Conservation (phyloP, 495 filamentous ascomycete species). For the Neurospora africana region DNA sequence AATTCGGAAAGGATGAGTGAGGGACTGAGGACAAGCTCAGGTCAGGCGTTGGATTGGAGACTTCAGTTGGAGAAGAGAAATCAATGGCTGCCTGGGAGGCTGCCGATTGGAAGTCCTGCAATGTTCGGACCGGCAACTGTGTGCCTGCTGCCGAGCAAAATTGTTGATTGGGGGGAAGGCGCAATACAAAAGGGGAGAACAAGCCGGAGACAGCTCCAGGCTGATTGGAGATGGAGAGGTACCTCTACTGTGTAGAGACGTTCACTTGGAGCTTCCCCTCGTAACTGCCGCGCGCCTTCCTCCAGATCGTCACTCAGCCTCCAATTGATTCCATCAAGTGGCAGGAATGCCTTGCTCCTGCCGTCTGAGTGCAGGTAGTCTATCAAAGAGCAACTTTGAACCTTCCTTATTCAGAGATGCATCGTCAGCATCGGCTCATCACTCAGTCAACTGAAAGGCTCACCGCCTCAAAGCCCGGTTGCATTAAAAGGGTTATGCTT, state of each 20-base stretch:
- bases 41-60: background rate
- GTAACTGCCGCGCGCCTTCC: background rate
- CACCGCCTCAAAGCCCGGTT: background rate
- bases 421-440: background rate
- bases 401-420: background rate
- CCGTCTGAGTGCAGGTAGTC: background rate
- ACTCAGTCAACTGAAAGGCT: background rate
- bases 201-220: background rate
- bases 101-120: conserved; percentile 16
- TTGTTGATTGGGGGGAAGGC: background rate
- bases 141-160: background rate
- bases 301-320: background rate
- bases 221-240: background rate
- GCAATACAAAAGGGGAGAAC: background rate
- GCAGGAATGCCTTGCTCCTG: background rate
- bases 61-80: background rate
- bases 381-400: background rate
- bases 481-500: background rate
- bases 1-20: background rate
- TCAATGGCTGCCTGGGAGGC: conserved; percentile 5
- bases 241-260: background rate
- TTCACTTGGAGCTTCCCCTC: background rate
- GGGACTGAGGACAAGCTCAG: too few relatives aligned
- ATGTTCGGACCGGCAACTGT: background rate
- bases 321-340: background rate